Conservation (phyloP, 2,329 filamentous ascomycete species). For the Botrytis elliptica region DNA sequence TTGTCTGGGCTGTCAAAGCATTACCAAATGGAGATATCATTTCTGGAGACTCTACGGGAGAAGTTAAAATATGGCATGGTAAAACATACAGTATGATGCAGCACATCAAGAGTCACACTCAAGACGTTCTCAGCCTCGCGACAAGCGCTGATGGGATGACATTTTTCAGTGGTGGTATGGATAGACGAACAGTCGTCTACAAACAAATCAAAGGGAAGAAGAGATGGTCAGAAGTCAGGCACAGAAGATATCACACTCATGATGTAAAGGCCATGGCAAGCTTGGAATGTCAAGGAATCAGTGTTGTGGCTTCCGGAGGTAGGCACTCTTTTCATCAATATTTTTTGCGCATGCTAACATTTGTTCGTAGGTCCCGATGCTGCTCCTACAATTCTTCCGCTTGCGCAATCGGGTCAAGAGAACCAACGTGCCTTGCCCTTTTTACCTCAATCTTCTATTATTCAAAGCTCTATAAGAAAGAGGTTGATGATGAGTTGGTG, state of each 20-base stretch:
- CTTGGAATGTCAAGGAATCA: constrained; percentile 80
- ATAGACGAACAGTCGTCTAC: constrained; percentile 82
- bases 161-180: constrained; percentile 89
- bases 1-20: constrained; percentile 92
- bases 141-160: constrained; percentile 75
- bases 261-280: constrained; percentile 94
- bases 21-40: constrained; percentile 86
- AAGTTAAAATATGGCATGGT: constrained; percentile 90
- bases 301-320: constrained; percentile 90
- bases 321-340: constrained; percentile 37
- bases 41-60: constrained; percentile 91
- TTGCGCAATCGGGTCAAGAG: constrained; percentile 74
- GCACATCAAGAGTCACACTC: constrained; percentile 80
- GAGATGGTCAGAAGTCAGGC: constrained; percentile 83
- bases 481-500: constrained; percentile 88
- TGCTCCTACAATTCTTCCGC: constrained; percentile 75
- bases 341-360: constrained; percentile 33
- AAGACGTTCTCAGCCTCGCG: constrained; percentile 87
- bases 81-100: constrained; percentile 88
- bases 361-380: constrained; percentile 72
- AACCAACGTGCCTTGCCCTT: constrained; percentile 79
- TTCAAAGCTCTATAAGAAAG: constrained; percentile 69
- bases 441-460: constrained; percentile 73
- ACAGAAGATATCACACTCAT: constrained; percentile 83
- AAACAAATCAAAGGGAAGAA: constrained; percentile 61